phyloP scores from a whole-genome alignment of 1,139 yeast species.

The Eremothecium gossypii region DNA sequence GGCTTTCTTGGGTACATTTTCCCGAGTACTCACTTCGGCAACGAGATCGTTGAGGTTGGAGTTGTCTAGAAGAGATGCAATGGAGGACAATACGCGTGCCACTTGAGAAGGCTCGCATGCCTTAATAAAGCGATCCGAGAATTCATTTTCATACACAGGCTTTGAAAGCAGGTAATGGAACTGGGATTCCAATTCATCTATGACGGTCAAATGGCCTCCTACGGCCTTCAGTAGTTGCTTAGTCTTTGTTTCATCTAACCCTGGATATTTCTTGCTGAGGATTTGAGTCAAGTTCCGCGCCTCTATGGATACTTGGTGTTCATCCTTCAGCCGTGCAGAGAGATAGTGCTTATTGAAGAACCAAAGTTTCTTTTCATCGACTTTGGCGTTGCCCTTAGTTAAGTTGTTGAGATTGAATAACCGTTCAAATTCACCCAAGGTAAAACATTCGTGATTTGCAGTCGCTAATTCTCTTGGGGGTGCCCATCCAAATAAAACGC shows the following conservation, averaged over 20 bases:
- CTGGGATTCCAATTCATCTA: slow-evolving; percentile 39
- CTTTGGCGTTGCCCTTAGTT: slow-evolving; percentile 91
- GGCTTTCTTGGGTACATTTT: slow-evolving; percentile 34
- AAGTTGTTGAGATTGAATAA: slow-evolving; percentile 49
- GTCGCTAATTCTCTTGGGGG: slow-evolving; percentile 52
- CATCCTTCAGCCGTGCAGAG: slow-evolving; percentile 32
- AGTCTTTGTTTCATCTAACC: slow-evolving; percentile 16
- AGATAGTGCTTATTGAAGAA: slow-evolving; percentile 70
- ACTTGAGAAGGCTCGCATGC: slow-evolving; percentile 12
- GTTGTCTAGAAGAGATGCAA: slow-evolving; percentile 9
- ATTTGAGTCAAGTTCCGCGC: slow-evolving; percentile 30
- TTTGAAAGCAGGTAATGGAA: slow-evolving; percentile 44
- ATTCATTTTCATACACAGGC: slow-evolving; percentile 30
- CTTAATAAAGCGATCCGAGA: slow-evolving; percentile 17
- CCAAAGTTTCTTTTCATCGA: slow-evolving; percentile 62
- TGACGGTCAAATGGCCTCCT: slow-evolving; percentile 36
- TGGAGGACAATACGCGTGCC: slow-evolving; percentile 13
- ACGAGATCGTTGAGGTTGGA: slow-evolving; percentile 24
- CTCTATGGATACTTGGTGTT: slow-evolving; percentile 30
- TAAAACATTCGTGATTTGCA: slow-evolving; percentile 53
- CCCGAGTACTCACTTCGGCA: slow-evolving; percentile 9
- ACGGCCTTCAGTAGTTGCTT: slow-evolving; percentile 20
- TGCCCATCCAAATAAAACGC: slow-evolving; percentile 92
- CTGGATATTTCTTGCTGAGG: slow-evolving; percentile 12
- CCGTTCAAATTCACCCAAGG: slow-evolving; percentile 43